Percentiles rank a stretch among this genome's conserved stretches.
These are phyloP conservation scores for Lyophyllum decastes DNA, from an alignment of 768 basidiomycete species.

Conservation along the genomic window DNA sequence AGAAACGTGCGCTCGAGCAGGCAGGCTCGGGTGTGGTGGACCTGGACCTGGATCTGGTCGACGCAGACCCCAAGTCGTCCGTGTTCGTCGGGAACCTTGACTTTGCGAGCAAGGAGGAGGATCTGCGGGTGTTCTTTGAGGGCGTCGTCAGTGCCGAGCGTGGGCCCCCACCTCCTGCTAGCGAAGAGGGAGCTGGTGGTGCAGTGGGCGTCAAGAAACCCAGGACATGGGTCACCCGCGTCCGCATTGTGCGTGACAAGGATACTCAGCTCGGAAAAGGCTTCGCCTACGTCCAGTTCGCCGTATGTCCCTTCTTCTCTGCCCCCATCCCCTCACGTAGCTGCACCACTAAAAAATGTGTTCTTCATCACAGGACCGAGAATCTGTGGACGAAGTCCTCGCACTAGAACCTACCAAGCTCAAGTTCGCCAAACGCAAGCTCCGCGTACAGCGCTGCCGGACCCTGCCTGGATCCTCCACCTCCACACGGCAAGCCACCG, in stretches of 20 bases:
- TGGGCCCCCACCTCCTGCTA: conserved; percentile 48
- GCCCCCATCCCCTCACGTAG: too few species aligned
- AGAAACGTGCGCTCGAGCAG: conserved; percentile 12
- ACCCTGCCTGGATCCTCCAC: conserved; percentile 48
- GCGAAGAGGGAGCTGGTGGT: conserved; percentile 24
- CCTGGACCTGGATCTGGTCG: conserved; percentile 25
- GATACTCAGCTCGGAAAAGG: conserved; percentile 95
- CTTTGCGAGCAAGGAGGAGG: conserved; percentile 89
- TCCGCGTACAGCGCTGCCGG: conserved; percentile 91
- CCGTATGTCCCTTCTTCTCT: conserved; percentile 47
- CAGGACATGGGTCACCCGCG: conserved; percentile 72
- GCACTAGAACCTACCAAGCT: conserved; percentile 76
- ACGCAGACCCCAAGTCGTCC: conserved; percentile 75
- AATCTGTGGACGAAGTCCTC: conserved; percentile 91
- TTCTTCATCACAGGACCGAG: conserved; percentile 62
- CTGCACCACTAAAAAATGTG: not conserved
- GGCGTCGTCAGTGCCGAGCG: conserved; percentile 68
- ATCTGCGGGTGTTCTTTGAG: conserved; percentile 87
- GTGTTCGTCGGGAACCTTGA: conserved; percentile 94
- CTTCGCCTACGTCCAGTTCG: conserved; percentile 90
- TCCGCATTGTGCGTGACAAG: conserved; percentile 87
- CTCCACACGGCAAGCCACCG: conserved; percentile 23
- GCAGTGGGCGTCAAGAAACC: conserved; percentile 35
- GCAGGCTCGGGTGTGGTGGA: conserved; percentile 18
- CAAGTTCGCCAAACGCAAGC: conserved; percentile 90